phyloP scores from a whole-genome alignment of 2,329 filamentous ascomycete species.

The Aspergillus novofumigatus region DNA sequence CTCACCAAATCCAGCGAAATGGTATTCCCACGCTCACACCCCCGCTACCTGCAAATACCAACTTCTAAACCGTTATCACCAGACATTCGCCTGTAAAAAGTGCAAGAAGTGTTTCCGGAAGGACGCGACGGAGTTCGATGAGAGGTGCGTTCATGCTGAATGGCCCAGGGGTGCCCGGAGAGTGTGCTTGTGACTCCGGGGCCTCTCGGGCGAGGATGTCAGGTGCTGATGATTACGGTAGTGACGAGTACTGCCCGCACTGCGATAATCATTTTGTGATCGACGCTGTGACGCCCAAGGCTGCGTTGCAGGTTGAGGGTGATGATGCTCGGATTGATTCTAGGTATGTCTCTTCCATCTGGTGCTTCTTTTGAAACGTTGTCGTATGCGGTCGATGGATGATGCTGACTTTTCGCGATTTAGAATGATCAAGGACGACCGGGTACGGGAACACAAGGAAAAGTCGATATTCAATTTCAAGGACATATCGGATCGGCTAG shows the following conservation, averaged over 20 bases:
- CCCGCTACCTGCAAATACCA: constrained; percentile 2
- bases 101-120: constrained; percentile 98
- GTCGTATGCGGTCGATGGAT: not conserved
- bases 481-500: constrained; percentile 69
- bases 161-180: not conserved
- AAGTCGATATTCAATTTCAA: constrained; percentile 73
- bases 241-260: constrained; percentile 97
- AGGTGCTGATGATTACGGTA: constrained; percentile 19
- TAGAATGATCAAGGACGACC: constrained; percentile 87
- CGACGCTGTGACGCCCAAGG: constrained; percentile 79
- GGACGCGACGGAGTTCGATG: constrained; percentile 85
- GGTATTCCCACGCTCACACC: constrained; percentile 39
- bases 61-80: not conserved
- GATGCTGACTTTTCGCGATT: constrained; percentile 11
- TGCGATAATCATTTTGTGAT: constrained; percentile 98
- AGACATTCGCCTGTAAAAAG: constrained; percentile 91
- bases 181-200: not conserved
- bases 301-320: constrained; percentile 80
- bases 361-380: not conserved
- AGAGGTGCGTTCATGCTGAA: constrained; percentile 49
- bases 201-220: not conserved
- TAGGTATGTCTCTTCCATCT: constrained; percentile 42
- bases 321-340: constrained; percentile 83
- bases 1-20: constrained; percentile 79
- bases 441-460: constrained; percentile 58